Evolutionary conservation across 2,329 filamentous ascomycete genomes (phyloP).

Genomic region (Dothideomycetidae sp.): DNA sequence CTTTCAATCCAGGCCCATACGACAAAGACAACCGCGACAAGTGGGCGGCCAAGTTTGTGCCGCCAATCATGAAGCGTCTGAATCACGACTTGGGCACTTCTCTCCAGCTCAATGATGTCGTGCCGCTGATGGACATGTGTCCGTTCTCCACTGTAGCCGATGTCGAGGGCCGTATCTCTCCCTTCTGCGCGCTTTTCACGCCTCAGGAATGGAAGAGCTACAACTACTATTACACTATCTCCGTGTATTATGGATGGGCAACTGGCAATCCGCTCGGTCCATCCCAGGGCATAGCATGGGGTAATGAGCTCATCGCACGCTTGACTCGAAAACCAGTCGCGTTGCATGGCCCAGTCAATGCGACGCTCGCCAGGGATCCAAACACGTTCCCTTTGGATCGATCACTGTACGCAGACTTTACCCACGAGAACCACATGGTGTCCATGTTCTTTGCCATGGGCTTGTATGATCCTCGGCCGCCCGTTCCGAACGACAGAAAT

Average conservation of each 20-base stretch:
- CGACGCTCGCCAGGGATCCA: constrained; percentile 53
- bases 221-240: constrained; percentile 65
- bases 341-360: constrained; percentile 64
- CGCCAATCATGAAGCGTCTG: constrained; percentile 52
- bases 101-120: constrained; percentile 46
- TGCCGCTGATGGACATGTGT: constrained; percentile 77
- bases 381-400: constrained; percentile 57
- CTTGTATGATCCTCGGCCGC: constrained; percentile 52
- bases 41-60: constrained; percentile 52
- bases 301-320: constrained; percentile 74
- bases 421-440: constrained; percentile 79
- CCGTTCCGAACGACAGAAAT: constrained; percentile 32
- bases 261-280: constrained; percentile 64
- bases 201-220: constrained; percentile 58
- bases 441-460: constrained; percentile 63
- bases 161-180: constrained; percentile 41
- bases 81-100: constrained; percentile 57
- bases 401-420: constrained; percentile 74
- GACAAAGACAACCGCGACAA: constrained; percentile 38
- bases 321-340: constrained; percentile 54
- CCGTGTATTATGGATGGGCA: constrained; percentile 74
- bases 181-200: constrained; percentile 66
- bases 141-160: constrained; percentile 68
- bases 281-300: constrained; percentile 75
- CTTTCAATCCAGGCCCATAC: constrained; percentile 49